phyloP scores from a whole-genome alignment of 108 stramenopile genomes.

The Cyclotella baltica region DNA sequence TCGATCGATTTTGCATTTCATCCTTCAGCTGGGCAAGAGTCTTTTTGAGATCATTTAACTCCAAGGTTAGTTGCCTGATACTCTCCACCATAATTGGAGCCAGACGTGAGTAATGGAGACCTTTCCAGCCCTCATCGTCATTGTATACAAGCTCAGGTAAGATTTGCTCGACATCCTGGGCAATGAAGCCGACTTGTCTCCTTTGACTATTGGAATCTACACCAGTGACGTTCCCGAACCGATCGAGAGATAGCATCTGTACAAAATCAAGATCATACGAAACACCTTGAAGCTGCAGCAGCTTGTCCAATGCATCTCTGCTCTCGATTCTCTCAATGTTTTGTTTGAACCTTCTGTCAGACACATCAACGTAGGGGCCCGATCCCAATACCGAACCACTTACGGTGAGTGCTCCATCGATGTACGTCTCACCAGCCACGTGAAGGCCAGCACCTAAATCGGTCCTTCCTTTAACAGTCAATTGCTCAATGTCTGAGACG shows the following conservation, averaged over 20 bases:
- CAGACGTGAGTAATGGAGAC: conserved; percentile 47
- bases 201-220: neutral
- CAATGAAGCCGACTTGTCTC: conserved; percentile 65
- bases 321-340: conserved; percentile 45
- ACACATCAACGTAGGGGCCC: conserved; percentile 69
- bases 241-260: conserved; percentile 9
- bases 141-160: conserved; percentile 64
- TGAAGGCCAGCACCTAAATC: conserved; percentile 38
- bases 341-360: conserved; percentile 60
- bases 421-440: conserved; percentile 53
- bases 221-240: conserved; percentile 19
- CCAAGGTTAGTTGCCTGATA: conserved; percentile 44
- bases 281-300: conserved; percentile 51
- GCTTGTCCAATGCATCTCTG: conserved; percentile 35
- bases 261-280: conserved; percentile 49
- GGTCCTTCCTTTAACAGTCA: conserved; percentile 24
- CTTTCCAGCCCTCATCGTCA: conserved; percentile 47
- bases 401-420: conserved; percentile 61
- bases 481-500: conserved; percentile 20
- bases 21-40: neutral
- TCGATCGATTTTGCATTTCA: conserved; percentile 2
- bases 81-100: conserved; percentile 52
- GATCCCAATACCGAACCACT: conserved; percentile 65
- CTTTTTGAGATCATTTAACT: conserved; percentile 28
- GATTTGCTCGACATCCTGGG: conserved; percentile 60